Base-by-base conservation (phyloP, 805 yeast species). In the Hemisphaericaspora nanyangensis region DNA sequence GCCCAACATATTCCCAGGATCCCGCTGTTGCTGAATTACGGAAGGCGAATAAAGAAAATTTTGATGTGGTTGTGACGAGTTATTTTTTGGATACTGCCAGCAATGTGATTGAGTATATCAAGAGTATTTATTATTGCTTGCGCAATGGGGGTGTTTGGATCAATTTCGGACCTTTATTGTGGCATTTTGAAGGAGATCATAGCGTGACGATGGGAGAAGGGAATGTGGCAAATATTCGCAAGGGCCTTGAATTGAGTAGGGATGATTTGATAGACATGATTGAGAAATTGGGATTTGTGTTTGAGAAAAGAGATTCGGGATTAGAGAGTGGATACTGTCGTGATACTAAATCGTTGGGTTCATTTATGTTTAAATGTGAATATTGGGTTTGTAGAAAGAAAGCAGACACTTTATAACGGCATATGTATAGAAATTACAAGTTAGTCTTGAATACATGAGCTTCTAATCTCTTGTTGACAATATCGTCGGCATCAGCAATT, bases 131-230 rank as follows among this genome's bases (percentile, higher is more conserved):
- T 28, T 65, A 75, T 47, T 65, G 74, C 17, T 48, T 80, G 41
- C 62, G 65, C 25, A 51, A 55, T 0, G 61, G 57, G 17, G 86
- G 83, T 0, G 39, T 58, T 13, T 81, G 86, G 86, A 59, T 80
- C 19, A 80, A 81, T 50, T 75, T 79, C 51, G 89, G 89, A 0
- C 88, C 87, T 0, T 58, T 81, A 31, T 58, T 79, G 37, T 81
- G 89, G 89, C 91, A 84, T 56, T 79, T 72, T 51, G 89, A 82
- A 48, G 74, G 72, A 40, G 75, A 70, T 25, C 63, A 56, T 13
- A 60, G 59, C 12, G 51, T 58, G 7, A 24, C 40, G 7, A 51
- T 50, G 4, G 52, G 58, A 20, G 57, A 55, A 40, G 52, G 57
- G 17, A 29, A 17, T 7, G 50, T 58, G 0, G 56, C 58, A 1